These are phyloP conservation scores for Chionographis japonica DNA, from an alignment of 106 monocot species.

Conservation along the genomic window DNA sequence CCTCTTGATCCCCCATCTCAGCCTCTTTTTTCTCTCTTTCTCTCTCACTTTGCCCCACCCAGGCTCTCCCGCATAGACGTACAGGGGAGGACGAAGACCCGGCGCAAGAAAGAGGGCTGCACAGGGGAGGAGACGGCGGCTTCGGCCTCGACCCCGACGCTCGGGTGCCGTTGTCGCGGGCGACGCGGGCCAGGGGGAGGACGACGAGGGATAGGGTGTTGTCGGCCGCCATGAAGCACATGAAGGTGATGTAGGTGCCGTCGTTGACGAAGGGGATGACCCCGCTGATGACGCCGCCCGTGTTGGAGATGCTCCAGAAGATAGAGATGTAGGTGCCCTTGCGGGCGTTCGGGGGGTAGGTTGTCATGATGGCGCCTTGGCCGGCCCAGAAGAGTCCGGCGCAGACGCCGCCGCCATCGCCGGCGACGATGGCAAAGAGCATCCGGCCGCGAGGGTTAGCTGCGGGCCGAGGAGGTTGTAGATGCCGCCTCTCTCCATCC, in stretches of 20 bases:
- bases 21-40: no score
- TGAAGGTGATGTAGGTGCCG: slow-evolving; percentile 90
- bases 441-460: slow-evolving; percentile 78
- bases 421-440: slow-evolving; percentile 66
- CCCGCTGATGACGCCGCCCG: slow-evolving; percentile 90
- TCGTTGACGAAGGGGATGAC: slow-evolving; percentile 94
- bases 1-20: no score
- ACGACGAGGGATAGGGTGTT: slow-evolving; percentile 52
- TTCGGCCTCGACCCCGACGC: slow-evolving; percentile 31
- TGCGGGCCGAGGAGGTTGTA: slow-evolving; percentile 91
- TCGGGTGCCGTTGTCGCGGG: slow-evolving; percentile 62
- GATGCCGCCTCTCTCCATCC: slow-evolving; percentile 76
- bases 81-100: no score
- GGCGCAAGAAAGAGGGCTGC: no score
- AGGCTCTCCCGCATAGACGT: no score
- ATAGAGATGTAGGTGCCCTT: slow-evolving; percentile 83
- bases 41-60: no score
- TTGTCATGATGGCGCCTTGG: slow-evolving; percentile 90
- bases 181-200: slow-evolving; percentile 53
- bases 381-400: slow-evolving; percentile 89
- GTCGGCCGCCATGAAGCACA: slow-evolving; percentile 81
- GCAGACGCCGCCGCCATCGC: slow-evolving; percentile 71
- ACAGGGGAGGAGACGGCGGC: no score
- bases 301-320: slow-evolving; percentile 93
- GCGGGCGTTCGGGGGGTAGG: slow-evolving; percentile 54